phyloP scores from a whole-genome alignment of 2,329 filamentous ascomycete genomes.

The Fusarium kyushuense region DNA sequence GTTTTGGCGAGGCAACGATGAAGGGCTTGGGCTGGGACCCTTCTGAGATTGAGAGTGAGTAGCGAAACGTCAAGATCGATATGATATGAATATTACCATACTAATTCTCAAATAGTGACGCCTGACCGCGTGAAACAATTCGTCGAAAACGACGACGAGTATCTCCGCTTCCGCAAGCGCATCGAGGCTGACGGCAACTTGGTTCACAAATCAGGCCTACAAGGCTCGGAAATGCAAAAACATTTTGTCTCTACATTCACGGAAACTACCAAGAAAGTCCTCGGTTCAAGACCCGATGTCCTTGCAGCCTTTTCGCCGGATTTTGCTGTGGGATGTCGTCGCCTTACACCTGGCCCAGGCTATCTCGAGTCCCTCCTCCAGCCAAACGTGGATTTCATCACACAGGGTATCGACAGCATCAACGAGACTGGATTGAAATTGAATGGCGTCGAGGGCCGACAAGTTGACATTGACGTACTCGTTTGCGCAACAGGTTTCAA shows the following conservation, averaged over 20 bases:
- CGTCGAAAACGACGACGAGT: background rate
- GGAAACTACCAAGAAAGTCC: background rate
- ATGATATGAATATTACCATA: accelerated
- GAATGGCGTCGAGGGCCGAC: background rate
- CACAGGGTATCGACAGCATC: background rate
- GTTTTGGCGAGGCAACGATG: background rate
- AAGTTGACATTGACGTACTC: background rate
- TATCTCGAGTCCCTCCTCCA: background rate
- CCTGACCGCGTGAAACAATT: background rate
- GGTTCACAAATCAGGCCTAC: background rate
- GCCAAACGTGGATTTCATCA: background rate
- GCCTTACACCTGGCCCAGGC: slow-evolving; percentile 1
- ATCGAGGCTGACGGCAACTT: slow-evolving; percentile 3
- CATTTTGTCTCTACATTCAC: background rate
- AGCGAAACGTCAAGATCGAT: background rate
- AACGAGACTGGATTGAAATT: background rate
- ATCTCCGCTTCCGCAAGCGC: slow-evolving; percentile 6
- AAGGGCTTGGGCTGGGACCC: background rate
- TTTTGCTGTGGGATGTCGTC: background rate
- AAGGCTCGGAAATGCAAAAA: background rate
- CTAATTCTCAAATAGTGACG: background rate
- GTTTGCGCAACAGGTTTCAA: slow-evolving; percentile 7
- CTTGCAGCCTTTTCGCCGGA: background rate
- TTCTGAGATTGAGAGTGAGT: background rate
- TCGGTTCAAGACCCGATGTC: background rate